Percentiles rank a stretch among this genome's conserved stretches.
Conservation (phyloP, 306 rosid genomes). For the Quercus ilex region DNA sequence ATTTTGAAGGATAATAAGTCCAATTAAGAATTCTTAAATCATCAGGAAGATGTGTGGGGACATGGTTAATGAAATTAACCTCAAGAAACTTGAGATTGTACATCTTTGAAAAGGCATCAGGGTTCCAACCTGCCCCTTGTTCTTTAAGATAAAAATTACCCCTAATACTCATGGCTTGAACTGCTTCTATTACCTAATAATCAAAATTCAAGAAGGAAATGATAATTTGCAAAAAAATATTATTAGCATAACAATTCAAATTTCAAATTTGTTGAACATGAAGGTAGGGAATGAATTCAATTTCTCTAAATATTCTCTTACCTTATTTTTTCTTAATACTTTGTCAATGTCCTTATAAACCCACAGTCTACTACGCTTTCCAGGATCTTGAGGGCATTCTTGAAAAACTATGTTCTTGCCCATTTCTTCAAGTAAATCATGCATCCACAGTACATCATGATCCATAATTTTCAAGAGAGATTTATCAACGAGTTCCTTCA, state of each 20-base stretch:
- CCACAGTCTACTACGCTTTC: background rate
- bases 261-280: background rate
- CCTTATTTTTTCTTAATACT: background rate
- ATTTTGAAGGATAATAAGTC: rapidly evolving
- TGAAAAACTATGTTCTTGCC: background rate
- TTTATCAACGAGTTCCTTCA: background rate
- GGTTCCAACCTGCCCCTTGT: too few species aligned
- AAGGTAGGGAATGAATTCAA: too few species aligned
- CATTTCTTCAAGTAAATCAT: background rate
- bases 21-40: too few species aligned
- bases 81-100: too few species aligned
- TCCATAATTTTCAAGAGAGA: background rate
- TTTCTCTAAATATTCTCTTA: background rate
- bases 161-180: too few species aligned
- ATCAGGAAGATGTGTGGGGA: too few species aligned
- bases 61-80: rapidly evolving
- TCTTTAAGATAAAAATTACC: too few species aligned
- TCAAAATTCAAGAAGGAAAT: too few species aligned
- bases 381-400: background rate
- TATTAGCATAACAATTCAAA: background rate
- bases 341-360: background rate
- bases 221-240: too few species aligned
- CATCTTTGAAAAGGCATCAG: too few species aligned
- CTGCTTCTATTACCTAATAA: too few species aligned
- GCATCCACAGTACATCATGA: background rate